Evolutionary conservation across 495 filamentous ascomycete species (phyloP).

Genomic region (Aspergillus cristatus): DNA sequence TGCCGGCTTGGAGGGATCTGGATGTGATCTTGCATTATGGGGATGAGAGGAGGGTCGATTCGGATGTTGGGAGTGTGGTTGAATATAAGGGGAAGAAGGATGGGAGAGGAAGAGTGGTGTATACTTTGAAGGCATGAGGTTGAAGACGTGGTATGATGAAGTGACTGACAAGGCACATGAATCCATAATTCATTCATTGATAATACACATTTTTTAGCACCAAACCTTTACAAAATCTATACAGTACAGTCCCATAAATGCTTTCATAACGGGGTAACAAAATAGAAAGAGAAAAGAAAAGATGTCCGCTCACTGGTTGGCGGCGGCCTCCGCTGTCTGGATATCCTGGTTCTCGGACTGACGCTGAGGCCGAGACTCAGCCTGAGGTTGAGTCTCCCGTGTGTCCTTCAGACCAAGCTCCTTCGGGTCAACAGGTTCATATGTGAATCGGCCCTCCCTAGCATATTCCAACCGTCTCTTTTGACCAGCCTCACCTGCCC

Average conservation of each 20-base stretch:
- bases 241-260: too few relatives aligned
- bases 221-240: too few relatives aligned
- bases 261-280: too few relatives aligned
- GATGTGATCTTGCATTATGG: conserved; percentile 43
- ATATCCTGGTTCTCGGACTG: too few relatives aligned
- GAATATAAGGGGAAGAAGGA: conserved; percentile 24
- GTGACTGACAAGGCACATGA: background rate
- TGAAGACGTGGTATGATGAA: too few relatives aligned
- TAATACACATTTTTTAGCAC: too few relatives aligned
- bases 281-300: too few relatives aligned
- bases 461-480: conserved; percentile 52
- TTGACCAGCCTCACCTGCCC: conserved; percentile 75
- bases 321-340: too few relatives aligned
- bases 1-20: conserved; percentile 44
- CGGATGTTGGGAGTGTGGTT: conserved; percentile 21
- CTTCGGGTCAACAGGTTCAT: conserved; percentile 34
- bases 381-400: too few relatives aligned
- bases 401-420: conserved; percentile 6
- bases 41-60: conserved; percentile 37
- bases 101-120: conserved; percentile 24
- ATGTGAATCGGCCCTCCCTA: conserved; percentile 46
- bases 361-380: too few relatives aligned
- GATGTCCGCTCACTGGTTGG: too few relatives aligned
- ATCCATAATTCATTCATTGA: background rate
- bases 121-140: conserved; percentile 19